Percentiles rank a stretch among this genome's conserved stretches.
phyloP scores from a whole-genome alignment of 495 filamentous ascomycete genomes.

The Tetracladium setigerum region DNA sequence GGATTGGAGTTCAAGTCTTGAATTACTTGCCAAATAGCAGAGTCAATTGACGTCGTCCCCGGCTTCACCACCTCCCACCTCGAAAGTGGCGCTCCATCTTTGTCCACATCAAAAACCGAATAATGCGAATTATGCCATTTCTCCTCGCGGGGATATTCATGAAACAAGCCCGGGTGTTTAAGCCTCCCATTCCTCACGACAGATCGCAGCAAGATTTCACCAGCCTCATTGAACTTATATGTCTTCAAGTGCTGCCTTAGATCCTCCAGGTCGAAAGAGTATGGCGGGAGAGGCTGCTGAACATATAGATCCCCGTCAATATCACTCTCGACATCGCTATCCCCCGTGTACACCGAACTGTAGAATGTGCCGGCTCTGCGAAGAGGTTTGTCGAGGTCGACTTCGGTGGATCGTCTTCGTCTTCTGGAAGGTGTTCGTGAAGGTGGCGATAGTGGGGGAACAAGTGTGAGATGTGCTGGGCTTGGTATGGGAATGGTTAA shows the following conservation, averaged over 20 bases:
- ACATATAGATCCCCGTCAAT: slow-evolving; percentile 26
- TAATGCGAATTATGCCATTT: slow-evolving; percentile 35
- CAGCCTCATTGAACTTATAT: slow-evolving; percentile 26
- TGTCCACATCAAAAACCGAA: slow-evolving; percentile 41
- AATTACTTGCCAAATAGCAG: slow-evolving; percentile 10
- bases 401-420: slow-evolving; percentile 5
- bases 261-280: slow-evolving; percentile 26
- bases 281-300: slow-evolving; percentile 14
- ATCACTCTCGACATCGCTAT: slow-evolving; percentile 24
- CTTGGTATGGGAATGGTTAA: no score
- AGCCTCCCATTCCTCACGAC: slow-evolving; percentile 29
- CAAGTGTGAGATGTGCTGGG: no score
- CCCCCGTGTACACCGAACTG: slow-evolving; percentile 20
- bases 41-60: slow-evolving; percentile 22
- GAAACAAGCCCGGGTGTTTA: slow-evolving; percentile 25
- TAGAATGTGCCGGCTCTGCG: background rate
- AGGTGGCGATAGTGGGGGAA: background rate
- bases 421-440: background rate
- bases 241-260: slow-evolving; percentile 29
- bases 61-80: slow-evolving; percentile 21
- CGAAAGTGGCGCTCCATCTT: slow-evolving; percentile 28
- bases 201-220: slow-evolving; percentile 26
- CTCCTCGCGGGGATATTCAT: slow-evolving; percentile 23
- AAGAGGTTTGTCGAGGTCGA: slow-evolving; percentile 3
- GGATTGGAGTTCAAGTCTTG: slow-evolving; percentile 34